Percentiles rank a stretch among this genome's conserved stretches.
phyloP scores from a whole-genome alignment of 768 basidiomycete genomes.

The Lyophyllum shimeji region DNA sequence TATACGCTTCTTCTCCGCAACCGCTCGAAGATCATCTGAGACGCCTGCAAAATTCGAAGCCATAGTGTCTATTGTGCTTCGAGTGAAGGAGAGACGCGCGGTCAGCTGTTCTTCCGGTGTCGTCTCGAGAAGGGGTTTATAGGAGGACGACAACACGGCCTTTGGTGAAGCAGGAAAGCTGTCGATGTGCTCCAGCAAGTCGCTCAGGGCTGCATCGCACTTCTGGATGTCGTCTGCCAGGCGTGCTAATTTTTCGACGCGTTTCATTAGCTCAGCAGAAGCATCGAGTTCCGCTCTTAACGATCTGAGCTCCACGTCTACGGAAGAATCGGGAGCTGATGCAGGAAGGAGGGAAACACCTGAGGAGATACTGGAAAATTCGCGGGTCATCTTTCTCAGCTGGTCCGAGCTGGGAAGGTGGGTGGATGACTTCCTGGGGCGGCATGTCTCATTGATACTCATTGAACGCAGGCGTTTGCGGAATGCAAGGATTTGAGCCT shows the following conservation, averaged over 20 bases:
- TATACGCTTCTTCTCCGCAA: constrained; percentile 61
- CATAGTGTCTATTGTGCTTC: constrained; percentile 47
- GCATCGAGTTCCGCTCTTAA: constrained; percentile 58
- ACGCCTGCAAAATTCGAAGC: constrained; percentile 39
- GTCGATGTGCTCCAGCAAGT: constrained; percentile 83
- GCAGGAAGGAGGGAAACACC: constrained; percentile 49
- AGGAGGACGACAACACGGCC: constrained; percentile 50
- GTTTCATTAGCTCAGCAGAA: constrained; percentile 47
- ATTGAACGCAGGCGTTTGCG: constrained; percentile 63
- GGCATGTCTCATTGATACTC: constrained; percentile 53
- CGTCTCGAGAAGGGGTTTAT: constrained; percentile 36
- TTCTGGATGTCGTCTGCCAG: constrained; percentile 46
- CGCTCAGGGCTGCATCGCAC: constrained; percentile 80
- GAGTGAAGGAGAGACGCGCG: constrained; percentile 65
- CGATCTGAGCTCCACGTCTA: constrained; percentile 62
- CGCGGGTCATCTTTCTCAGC: constrained; percentile 43
- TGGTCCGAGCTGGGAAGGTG: constrained; percentile 53
- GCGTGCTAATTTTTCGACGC: constrained; percentile 53
- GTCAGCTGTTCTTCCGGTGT: constrained; percentile 68
- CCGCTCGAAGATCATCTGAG: constrained; percentile 58
- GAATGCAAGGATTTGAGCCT: constrained; percentile 49
- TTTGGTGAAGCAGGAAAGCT: constrained; percentile 69
- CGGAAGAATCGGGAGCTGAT: constrained; percentile 34
- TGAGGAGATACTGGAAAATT: constrained; percentile 43
- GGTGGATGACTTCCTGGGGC: constrained; percentile 40